Evolutionary conservation across 2,329 filamentous ascomycete genomes (phyloP).

Genomic region (Bipolaris gigantea): DNA sequence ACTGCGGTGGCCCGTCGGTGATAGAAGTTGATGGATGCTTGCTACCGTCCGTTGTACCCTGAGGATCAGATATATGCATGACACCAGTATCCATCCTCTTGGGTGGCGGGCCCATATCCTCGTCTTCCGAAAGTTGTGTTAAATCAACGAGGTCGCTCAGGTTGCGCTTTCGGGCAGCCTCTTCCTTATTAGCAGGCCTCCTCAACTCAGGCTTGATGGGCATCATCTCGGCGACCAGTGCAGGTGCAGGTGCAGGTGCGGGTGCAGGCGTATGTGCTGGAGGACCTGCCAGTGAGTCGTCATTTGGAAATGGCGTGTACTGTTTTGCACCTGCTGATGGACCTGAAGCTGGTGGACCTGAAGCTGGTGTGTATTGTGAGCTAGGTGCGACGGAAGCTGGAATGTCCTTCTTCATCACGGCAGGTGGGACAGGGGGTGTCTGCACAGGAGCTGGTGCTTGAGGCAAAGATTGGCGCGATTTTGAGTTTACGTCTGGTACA

Average conservation of each 20-base stretch:
- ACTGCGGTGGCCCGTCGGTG: slow-evolving; percentile 16
- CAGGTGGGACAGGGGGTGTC: slow-evolving; percentile 22
- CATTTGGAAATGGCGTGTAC: slow-evolving; percentile 22
- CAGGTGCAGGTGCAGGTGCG: slow-evolving; percentile 14
- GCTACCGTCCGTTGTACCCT: slow-evolving; percentile 20
- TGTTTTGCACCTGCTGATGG: not conserved
- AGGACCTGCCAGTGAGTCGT: slow-evolving; percentile 17
- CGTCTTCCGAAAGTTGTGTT: slow-evolving; percentile 51
- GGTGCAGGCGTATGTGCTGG: slow-evolving; percentile 22
- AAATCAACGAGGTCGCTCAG: slow-evolving; percentile 60
- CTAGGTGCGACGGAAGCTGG: slow-evolving; percentile 21
- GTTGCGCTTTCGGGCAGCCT: slow-evolving; percentile 58
- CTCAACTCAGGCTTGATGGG: slow-evolving; percentile 32
- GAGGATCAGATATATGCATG: slow-evolving; percentile 12
- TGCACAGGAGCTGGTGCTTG: slow-evolving; percentile 15
- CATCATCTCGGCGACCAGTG: slow-evolving; percentile 39
- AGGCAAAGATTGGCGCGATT: slow-evolving; percentile 22
- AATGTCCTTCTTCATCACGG: slow-evolving; percentile 26
- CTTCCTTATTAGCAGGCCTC: slow-evolving; percentile 54
- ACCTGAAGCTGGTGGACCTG: slow-evolving; percentile 13
- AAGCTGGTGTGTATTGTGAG: slow-evolving; percentile 18
- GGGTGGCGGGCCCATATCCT: slow-evolving; percentile 43
- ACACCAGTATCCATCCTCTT: slow-evolving; percentile 32
- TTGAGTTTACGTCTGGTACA: slow-evolving; percentile 48
- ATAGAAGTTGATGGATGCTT: slow-evolving; percentile 17